Conservation (phyloP, 1,139 yeast species). For the Geotrichum fermentans region DNA sequence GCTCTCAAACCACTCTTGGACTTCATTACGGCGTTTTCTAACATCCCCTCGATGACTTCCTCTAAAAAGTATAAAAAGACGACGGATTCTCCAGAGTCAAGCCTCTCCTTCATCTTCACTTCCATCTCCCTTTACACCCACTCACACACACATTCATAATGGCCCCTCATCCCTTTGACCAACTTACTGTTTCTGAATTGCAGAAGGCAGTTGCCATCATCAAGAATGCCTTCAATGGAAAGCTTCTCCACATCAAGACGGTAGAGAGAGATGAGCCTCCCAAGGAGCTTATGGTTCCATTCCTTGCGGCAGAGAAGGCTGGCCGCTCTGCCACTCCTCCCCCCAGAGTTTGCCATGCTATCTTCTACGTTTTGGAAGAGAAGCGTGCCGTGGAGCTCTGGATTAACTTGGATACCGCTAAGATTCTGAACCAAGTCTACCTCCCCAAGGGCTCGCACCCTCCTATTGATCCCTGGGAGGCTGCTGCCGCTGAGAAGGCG, state of each 20-base stretch:
- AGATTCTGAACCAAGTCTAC: constrained; percentile 50
- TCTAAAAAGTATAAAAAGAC: no score
- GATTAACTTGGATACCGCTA: constrained; percentile 58
- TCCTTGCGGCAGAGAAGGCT: constrained; percentile 62
- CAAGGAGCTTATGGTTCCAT: constrained; percentile 64
- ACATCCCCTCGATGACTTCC: no score
- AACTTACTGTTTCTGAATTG: constrained; percentile 62
- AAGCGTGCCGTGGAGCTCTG: constrained; percentile 64
- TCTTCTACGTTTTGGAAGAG: constrained; percentile 59
- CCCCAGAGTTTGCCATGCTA: constrained; percentile 60
- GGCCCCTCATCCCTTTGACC: constrained; percentile 54
- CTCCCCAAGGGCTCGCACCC: constrained; percentile 66
- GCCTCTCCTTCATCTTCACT: no score
- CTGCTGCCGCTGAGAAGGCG: constrained; percentile 55
- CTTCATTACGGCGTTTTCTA: no score
- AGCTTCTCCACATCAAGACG: constrained; percentile 60
- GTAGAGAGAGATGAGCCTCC: constrained; percentile 79
- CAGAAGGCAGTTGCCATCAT: constrained; percentile 51
- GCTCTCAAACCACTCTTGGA: no score
- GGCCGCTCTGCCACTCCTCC: constrained; percentile 52
- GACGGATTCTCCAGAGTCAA: no score
- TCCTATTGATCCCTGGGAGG: constrained; percentile 69
- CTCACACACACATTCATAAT: constrained; percentile 11
- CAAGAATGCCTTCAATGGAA: constrained; percentile 46
- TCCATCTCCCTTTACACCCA: no score